Percentiles rank a stretch among this genome's conserved stretches.
These are phyloP conservation scores for Durio zibethinus DNA, from an alignment of 345 rosid genomes.

Conservation along the genomic window DNA sequence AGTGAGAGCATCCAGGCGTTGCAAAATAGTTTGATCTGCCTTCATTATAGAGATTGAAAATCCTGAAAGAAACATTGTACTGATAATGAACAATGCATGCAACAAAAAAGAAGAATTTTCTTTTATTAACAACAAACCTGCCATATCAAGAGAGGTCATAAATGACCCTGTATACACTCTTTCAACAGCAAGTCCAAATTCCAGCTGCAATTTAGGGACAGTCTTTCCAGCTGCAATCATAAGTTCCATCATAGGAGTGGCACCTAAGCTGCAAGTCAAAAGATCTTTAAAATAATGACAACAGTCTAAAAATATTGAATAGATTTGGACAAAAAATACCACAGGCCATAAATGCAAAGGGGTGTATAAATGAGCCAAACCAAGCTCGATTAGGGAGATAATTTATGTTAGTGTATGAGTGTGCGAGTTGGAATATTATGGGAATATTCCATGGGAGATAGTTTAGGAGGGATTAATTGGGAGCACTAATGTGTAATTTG, in stretches of 20 bases:
- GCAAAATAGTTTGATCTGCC: conserved; percentile 64
- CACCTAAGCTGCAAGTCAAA: conserved; percentile 63
- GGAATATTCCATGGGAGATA: no score
- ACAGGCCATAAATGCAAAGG: neutral
- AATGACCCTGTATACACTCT: conserved; percentile 96
- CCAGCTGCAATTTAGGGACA: conserved; percentile 84
- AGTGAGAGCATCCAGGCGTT: conserved; percentile 84
- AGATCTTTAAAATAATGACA: neutral
- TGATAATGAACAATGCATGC: conserved; percentile 11
- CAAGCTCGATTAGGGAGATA: neutral
- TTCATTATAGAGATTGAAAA: conserved; percentile 93
- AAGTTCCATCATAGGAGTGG: conserved; percentile 90
- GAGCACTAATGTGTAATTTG: no score
- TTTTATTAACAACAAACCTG: conserved; percentile 52
- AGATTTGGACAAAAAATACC: neutral
- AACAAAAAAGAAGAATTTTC: neutral
- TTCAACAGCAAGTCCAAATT: conserved; percentile 94
- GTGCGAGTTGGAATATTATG: no score
- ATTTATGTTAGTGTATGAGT: no score
- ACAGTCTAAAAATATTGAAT: neutral
- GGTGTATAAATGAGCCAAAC: neutral
- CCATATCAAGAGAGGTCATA: conserved; percentile 99
- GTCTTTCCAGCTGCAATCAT: conserved; percentile 94
- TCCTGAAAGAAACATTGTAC: conserved; percentile 42
- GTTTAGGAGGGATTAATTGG: no score